These are phyloP conservation scores for Forsythia suspensa DNA, from an alignment of 257 asterid species.

Conservation along the genomic window DNA sequence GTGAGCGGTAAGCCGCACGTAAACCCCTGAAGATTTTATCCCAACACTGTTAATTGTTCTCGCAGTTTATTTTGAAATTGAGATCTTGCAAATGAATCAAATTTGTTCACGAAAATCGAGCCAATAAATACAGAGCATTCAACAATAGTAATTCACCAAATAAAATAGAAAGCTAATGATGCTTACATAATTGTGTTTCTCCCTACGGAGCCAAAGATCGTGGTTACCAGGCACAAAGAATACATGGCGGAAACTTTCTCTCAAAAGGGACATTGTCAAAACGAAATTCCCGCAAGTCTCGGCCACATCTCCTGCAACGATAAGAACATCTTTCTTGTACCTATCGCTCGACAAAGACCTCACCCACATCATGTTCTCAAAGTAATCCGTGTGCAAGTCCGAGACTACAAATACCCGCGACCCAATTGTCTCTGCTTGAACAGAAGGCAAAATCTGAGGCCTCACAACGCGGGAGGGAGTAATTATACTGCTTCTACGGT, in stretches of 20 bases:
- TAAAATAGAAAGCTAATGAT: neutral
- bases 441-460: constrained; percentile 43
- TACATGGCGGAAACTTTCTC: constrained; percentile 62
- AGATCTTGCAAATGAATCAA: neutral
- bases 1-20: neutral
- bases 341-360: constrained; percentile 36
- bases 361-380: constrained; percentile 75
- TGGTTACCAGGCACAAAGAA: constrained; percentile 90
- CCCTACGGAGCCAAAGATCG: constrained; percentile 86
- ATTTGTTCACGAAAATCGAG: neutral
- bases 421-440: constrained; percentile 19
- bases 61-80: neutral
- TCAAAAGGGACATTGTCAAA: constrained; percentile 66
- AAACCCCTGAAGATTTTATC: neutral
- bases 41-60: neutral
- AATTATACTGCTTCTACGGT: constrained; percentile 10
- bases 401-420: constrained; percentile 64
- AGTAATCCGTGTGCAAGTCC: constrained; percentile 84
- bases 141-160: neutral
- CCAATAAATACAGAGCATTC: neutral
- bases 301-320: constrained; percentile 92
- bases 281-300: constrained; percentile 67
- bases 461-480: constrained; percentile 27
- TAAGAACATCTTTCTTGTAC: constrained; percentile 46
- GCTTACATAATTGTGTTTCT: constrained; percentile 47